A percentile compares a stretch with the other conserved stretches of the same genome.
Conservation (phyloP, 305 asterid genomes). For the Fraxinus nigra region DNA sequence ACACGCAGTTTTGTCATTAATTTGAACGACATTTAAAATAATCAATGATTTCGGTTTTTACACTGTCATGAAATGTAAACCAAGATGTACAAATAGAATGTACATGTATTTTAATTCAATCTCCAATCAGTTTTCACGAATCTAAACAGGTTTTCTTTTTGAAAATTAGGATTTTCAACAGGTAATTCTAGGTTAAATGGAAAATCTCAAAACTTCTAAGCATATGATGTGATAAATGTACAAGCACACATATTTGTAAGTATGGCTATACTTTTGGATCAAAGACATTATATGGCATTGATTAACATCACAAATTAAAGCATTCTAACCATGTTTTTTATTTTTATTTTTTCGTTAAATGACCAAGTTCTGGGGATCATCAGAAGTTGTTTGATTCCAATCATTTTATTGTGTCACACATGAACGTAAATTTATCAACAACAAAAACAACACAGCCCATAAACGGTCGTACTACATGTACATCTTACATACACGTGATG, state of each 20-base stretch:
- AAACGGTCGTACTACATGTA: background rate
- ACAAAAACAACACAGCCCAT: background rate
- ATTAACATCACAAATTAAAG: background rate
- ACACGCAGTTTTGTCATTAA: too few species aligned
- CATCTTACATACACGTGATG: too few species aligned
- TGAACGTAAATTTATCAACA: background rate
- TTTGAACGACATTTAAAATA: too few species aligned
- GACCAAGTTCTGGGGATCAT: background rate
- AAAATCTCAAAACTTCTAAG: background rate
- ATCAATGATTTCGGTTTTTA: too few species aligned
- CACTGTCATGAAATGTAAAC: too few species aligned
- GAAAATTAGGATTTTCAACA: background rate
- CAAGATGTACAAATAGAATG: too few species aligned
- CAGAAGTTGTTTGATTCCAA: background rate
- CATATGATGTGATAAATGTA: background rate
- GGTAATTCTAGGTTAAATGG: background rate
- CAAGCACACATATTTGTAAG: background rate
- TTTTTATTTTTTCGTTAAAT: background rate
- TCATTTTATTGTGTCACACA: background rate
- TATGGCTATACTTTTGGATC: background rate
- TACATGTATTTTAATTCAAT: too few species aligned
- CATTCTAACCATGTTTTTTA: background rate
- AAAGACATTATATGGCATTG: background rate
- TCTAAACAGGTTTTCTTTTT: background rate
- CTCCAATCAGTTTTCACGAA: background rate